Base-by-base conservation (phyloP, 202 grass and related monocot species). In the Panicum hallii region DNA sequence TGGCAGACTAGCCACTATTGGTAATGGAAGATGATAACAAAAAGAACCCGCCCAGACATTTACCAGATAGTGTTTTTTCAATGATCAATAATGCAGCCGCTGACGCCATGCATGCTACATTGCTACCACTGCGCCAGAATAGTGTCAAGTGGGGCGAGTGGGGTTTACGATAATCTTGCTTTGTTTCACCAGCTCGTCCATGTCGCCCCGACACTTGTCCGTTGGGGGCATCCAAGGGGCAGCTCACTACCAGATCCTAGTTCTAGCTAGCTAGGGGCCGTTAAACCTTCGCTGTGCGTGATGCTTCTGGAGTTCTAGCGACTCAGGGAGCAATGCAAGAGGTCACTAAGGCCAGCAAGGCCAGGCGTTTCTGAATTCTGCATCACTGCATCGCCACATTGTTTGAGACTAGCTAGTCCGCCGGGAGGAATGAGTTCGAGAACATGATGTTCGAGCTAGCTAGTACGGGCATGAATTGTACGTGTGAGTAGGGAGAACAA, bases 171-270 rank as follows among this genome's bases (percentile, higher is more conserved):
- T 28, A 46, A 28, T 17, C 34, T 80, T 41, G 28, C 28, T 72
- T 68, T 64, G 50, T 63, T 73, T 70, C 71, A 70, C 50, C 64
- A 77, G 23, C 75, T 72, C 64, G 19, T 12, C 9, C 9, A 1
- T 38, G 62, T 52, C 16, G 82, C 72, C 48, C 15, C 14, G 61
- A 45, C 72, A 47, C 72, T 82, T 86, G 88, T 58, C 88, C 79
- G 52, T 72, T 61, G 88, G 73, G 73, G 32, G n/a, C n/a, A 11
- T 45, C 53, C 49, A 86, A 82, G 77, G 83, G 83, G 12, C 77
- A 23, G 10, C 11, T 6, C 16, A 10, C 71, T 77, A 38, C 54
- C 23, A 47, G 50, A 63, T 26, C 81, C 68, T 57, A 9, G 6
- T 16, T 19, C 17, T 55, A 26, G 1, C 32, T 32, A 49, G 47